These are phyloP conservation scores for Fusarium azukiicola DNA, from an alignment of 2,329 filamentous ascomycete species.

Conservation along the genomic window DNA sequence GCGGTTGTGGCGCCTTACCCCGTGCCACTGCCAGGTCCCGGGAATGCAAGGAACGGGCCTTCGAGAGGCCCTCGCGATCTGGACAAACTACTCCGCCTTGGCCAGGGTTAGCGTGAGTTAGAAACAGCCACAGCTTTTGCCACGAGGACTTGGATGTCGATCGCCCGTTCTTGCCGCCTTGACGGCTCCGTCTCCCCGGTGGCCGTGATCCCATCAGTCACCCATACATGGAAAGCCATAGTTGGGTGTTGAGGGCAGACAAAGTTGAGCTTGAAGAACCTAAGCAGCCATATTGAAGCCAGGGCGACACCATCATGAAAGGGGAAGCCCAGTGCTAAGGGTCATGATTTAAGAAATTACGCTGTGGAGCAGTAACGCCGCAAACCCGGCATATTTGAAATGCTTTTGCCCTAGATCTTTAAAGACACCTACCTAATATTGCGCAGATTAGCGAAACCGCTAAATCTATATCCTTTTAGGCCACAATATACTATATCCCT, in stretches of 20 bases:
- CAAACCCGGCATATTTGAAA: background rate
- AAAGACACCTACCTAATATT: no score
- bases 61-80: background rate
- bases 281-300: background rate
- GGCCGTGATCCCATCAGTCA: background rate
- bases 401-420: background rate
- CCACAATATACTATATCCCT: background rate
- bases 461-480: background rate
- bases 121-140: background rate
- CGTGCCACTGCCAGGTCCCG: constrained; percentile 14
- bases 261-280: background rate
- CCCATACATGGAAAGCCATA: no score
- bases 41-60: constrained; percentile 14
- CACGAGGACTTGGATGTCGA: background rate
- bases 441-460: background rate
- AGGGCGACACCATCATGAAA: background rate
- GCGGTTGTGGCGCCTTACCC: constrained; percentile 14
- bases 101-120: background rate
- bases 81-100: background rate
- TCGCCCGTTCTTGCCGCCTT: background rate
- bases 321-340: background rate
- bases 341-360: background rate
- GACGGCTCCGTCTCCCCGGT: background rate
- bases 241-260: background rate
- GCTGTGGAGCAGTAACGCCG: background rate